These are phyloP conservation scores for Aspergillus viridinutans DNA, from an alignment of 2,329 filamentous ascomycete species.

Conservation along the genomic window DNA sequence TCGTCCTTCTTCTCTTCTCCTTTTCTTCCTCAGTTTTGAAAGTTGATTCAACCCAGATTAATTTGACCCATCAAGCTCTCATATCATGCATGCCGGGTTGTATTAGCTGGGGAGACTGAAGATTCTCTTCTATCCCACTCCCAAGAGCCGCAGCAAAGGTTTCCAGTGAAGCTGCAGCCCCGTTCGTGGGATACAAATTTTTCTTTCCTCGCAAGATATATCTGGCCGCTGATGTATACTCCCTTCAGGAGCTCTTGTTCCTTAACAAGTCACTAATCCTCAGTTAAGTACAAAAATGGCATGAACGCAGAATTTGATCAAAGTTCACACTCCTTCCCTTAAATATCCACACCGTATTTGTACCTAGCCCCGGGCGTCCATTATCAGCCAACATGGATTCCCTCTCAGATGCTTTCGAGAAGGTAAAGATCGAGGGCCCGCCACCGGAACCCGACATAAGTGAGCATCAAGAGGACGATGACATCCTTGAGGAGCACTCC, in stretches of 20 bases:
- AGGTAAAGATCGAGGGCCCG: conserved; percentile 20
- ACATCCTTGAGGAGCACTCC: conserved; percentile 16
- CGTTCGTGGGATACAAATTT: conserved; percentile 45
- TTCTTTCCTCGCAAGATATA: conserved; percentile 9
- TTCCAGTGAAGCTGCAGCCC: conserved; percentile 45
- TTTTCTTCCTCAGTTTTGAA: conserved; percentile 46
- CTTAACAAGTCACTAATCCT: conserved; percentile 10
- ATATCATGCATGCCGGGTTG: conserved; percentile 56
- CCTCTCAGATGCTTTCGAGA: conserved; percentile 21
- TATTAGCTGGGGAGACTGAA: conserved; percentile 50
- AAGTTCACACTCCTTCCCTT: conserved; percentile 12
- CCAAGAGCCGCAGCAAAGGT: conserved; percentile 49
- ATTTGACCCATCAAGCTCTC: conserved; percentile 55
- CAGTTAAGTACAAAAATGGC: conserved; percentile 22
- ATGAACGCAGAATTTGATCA: conserved; percentile 15
- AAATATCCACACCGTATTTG: conserved; percentile 2
- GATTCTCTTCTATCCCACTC: conserved; percentile 37
- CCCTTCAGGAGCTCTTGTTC: conserved; percentile 3
- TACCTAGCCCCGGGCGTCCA: background rate
- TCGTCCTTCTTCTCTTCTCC: conserved; percentile 22
- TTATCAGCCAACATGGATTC: conserved; percentile 12
- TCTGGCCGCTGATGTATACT: conserved; percentile 12
- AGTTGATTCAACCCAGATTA: conserved; percentile 53
- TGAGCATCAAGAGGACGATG: conserved; percentile 16
- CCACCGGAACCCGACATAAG: conserved; percentile 3